Evolutionary conservation across 1,284 basidiomycete genomes (phyloP), one percentile per base, ranked within the genome.

Genomic region (Irpex lacteus): DNA sequence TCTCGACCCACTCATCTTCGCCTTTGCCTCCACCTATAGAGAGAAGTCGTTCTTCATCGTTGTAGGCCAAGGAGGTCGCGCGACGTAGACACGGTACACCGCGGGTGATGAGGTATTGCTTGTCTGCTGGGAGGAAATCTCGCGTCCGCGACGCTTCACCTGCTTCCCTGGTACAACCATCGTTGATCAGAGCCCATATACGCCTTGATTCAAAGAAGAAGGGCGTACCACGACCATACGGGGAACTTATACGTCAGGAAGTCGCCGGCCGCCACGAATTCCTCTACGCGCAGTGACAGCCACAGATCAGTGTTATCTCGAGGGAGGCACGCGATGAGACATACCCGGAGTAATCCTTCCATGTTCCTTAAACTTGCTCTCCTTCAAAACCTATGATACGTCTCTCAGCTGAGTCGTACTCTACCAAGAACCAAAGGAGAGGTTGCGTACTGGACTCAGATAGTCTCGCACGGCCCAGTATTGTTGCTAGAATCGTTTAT

Each of bases 321-420:
- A 53, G 36, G 32, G 56, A 40, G 52, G 7, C 60, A 56, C 60
- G 70, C 66, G 66, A 26, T 19, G 11, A 47, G n/a, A 76, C 88
- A 60, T 67, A 97, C 95, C 96, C 67, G 96, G 96, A 15, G 94
- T 98, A 73, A 98, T 97, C 62, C 96, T 84, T 9, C 97, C 97
- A 74, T 98, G 95, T 77, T 99, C 97, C 77, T 98, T 98, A 84
- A 99, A 99, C 77, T 98, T 98, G 81, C 93, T 96, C 81, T 99
- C 97, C 74, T 92, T 92, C 70, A 99, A 85, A 37, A 98, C 96
- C 95, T 96, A 73, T 61, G 66, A 67, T 65, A 66, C 66, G 44
- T 56, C 64, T 19, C 58, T 67, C 64, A 70, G 64, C 65, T 47
- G 53, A 64, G 47, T 63, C 56, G 54, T 61, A 61, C 56, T 54